Conservation (phyloP, 306 rosid species). For the Abrus pulchellus region DNA sequence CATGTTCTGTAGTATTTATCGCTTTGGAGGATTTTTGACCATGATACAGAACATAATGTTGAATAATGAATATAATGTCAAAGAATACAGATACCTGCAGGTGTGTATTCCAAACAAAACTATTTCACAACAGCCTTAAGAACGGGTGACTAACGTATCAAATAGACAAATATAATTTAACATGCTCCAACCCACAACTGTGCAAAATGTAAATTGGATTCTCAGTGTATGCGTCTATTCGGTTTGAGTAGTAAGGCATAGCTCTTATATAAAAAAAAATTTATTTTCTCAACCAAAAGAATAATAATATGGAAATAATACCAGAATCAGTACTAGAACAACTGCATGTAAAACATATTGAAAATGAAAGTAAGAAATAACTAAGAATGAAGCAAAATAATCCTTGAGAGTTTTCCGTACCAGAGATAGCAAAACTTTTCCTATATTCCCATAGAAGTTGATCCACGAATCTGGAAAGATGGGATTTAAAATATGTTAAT, state of each 20-base stretch:
- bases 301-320: constrained; percentile 16
- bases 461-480: constrained; percentile 87
- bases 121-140: not conserved
- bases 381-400: constrained; percentile 20
- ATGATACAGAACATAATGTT: constrained; percentile 56
- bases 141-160: not conserved
- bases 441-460: constrained; percentile 90
- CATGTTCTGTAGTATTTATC: constrained; percentile 29
- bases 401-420: constrained; percentile 58
- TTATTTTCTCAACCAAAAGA: constrained; percentile 6
- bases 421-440: constrained; percentile 88
- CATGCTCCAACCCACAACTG: constrained; percentile 19
- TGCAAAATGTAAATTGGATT: constrained; percentile 13
- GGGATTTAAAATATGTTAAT: constrained; percentile 39
- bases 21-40: constrained; percentile 34
- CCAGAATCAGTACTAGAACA: constrained; percentile 15
- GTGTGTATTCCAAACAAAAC: constrained; percentile 26
- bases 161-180: not conserved
- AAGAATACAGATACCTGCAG: constrained; percentile 84
- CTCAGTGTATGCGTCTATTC: constrained; percentile 10
- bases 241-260: not conserved
- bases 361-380: constrained; percentile 8
- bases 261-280: not conserved
- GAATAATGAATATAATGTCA: constrained; percentile 67
- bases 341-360: constrained; percentile 7